Evolutionary conservation across 352 stramenopile genomes (phyloP), one percentile per base, ranked within the genome.

Genomic region (Phytophthora ramorum): DNA sequence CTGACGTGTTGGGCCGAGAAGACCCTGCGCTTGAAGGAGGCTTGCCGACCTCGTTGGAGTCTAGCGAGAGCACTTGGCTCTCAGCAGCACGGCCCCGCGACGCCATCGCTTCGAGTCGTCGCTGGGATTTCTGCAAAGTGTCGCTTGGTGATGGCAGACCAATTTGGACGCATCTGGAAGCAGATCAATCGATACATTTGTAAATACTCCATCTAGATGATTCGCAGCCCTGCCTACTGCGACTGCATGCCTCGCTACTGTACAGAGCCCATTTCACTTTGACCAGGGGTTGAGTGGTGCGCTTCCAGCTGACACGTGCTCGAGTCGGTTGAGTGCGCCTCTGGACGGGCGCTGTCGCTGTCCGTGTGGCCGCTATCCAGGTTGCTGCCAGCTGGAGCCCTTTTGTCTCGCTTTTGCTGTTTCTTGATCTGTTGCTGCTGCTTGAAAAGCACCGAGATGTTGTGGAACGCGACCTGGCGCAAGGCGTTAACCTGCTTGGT

Each of bases 401-500:
- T 24, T 47, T 22, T 47, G 17, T 47, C 41, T 47, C 28, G 41
- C 41, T 47, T 47, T 28, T 47, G 46, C 45, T 69, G 68, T 19
- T 66, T 53, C 30, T 72, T 69, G 20, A 75, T 64, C 19, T 75
- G 60, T 43, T 71, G 57, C 53, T 78, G 66, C 54, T 76, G 61
- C 30, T 74, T 73, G 34, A 91, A 90, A 28, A 91, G 64, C n/a
- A 35, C 64, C 17, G 69, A 69, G 38, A 93, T 86, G 52, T 78
- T 89, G 59, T 81, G 70, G 56, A 91, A 92, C 22, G 83, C 81
- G 32, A 73, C 75, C 44, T 92, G 87, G 14, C 77, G 75, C 28
- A 95, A 71, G 6, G 78, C 60, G 55, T 83, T 83, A 16, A 95
- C 63, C 58, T 95, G 87, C 49, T 91, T 89, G 48, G 83, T 88